These are phyloP conservation scores for Leucogyrophana mollusca DNA, from an alignment of 768 basidiomycete species.

Conservation along the genomic window DNA sequence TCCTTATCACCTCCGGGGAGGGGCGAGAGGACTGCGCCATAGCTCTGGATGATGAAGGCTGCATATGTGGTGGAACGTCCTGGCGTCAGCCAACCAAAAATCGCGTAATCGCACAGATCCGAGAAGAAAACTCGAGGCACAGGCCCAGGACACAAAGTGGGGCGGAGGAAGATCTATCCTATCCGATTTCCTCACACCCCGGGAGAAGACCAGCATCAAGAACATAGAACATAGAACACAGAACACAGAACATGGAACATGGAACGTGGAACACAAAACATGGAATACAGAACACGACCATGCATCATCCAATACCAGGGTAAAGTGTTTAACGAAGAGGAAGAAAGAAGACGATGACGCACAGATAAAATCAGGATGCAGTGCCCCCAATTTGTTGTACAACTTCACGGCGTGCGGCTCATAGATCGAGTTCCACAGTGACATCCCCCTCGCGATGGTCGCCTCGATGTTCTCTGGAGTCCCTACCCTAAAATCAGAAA, in stretches of 20 bases:
- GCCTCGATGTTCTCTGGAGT: slow-evolving; percentile 65
- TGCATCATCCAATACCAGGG: too few species aligned
- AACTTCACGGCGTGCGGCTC: slow-evolving; percentile 88
- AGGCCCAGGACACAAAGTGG: slow-evolving; percentile 29
- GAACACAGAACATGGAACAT: too few species aligned
- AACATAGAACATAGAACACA: too few species aligned
- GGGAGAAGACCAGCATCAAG: too few species aligned
- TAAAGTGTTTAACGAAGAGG: slow-evolving; percentile 24
- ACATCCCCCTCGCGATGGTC: slow-evolving; percentile 64
- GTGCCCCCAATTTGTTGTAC: slow-evolving; percentile 78
- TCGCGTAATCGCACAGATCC: too few species aligned
- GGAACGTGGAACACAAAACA: too few species aligned
- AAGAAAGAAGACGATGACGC: slow-evolving; percentile 44
- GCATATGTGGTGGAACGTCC: slow-evolving; percentile 16
- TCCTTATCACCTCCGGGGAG: slow-evolving; percentile 64
- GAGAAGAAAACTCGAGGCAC: slow-evolving; percentile 32
- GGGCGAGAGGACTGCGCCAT: slow-evolving; percentile 77
- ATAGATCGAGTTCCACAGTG: slow-evolving; percentile 86
- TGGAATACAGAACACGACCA: too few species aligned
- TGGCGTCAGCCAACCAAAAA: slow-evolving; percentile 25
- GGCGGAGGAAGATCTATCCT: too few species aligned
- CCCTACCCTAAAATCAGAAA: slow-evolving; percentile 62
- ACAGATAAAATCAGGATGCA: slow-evolving; percentile 95
- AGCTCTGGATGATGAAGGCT: slow-evolving; percentile 88
- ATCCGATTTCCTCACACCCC: too few species aligned